Percentiles rank a stretch among this genome's conserved stretches.
Evolutionary conservation across 257 asterid species (phyloP).

Genomic region (Catharanthus roseus): DNA sequence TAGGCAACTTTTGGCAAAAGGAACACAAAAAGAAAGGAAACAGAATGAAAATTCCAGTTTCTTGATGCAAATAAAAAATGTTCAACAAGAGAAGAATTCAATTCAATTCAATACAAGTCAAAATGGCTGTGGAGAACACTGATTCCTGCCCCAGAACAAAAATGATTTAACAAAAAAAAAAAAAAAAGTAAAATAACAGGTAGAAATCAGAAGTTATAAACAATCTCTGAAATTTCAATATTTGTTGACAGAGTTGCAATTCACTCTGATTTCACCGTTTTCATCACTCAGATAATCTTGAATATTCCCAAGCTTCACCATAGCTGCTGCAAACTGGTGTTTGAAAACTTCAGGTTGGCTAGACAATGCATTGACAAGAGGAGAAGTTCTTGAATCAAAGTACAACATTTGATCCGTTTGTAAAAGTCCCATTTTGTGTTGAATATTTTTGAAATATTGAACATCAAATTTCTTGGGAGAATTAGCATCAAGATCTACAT

Average conservation of each 20-base stretch:
- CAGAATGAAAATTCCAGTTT: too few relatives aligned
- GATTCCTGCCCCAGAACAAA: background rate
- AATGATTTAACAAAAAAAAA: background rate
- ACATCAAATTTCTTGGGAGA: constrained; percentile 52
- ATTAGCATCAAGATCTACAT: constrained; percentile 52
- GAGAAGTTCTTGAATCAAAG: constrained; percentile 56
- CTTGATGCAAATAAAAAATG: background rate
- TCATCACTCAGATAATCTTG: constrained; percentile 36
- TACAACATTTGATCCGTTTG: constrained; percentile 63
- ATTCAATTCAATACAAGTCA: background rate
- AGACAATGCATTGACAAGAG: constrained; percentile 57
- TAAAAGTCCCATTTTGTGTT: constrained; percentile 66
- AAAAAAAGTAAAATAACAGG: background rate
- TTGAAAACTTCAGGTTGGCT: constrained; percentile 34
- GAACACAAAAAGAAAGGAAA: too few relatives aligned
- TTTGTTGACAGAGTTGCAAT: constrained; percentile 45
- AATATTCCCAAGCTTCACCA: constrained; percentile 75
- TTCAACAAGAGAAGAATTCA: background rate
- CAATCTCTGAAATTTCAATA: constrained; percentile 6
- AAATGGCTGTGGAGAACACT: background rate
- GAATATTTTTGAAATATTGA: constrained; percentile 59
- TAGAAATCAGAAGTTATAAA: background rate
- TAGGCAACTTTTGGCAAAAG: too few relatives aligned
- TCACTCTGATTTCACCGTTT: constrained; percentile 51
- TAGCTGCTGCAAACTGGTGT: constrained; percentile 64